Evolutionary conservation across 768 basidiomycete species (phyloP).

Genomic region (Russula earlei): DNA sequence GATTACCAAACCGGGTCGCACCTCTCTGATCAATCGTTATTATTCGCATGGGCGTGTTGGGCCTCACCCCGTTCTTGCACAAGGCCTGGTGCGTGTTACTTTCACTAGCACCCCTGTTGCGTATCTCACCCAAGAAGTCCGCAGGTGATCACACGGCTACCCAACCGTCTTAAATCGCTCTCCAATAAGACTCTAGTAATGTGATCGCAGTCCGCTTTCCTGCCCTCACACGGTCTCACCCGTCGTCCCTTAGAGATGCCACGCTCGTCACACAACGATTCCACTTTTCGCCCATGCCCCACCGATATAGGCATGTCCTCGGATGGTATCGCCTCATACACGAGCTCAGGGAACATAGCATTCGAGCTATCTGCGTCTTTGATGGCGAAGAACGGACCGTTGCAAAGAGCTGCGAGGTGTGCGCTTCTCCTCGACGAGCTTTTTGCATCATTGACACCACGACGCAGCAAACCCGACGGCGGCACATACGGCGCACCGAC

Average conservation of each 20-base stretch:
- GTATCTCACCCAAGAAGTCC: slow-evolving; percentile 36
- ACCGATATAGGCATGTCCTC: slow-evolving; percentile 59
- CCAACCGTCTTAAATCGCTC: slow-evolving; percentile 51
- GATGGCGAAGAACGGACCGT: slow-evolving; percentile 58
- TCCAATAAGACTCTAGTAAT: slow-evolving; percentile 64
- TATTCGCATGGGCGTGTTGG: slow-evolving; percentile 56
- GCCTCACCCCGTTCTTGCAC: slow-evolving; percentile 59
- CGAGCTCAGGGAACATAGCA: slow-evolving; percentile 48
- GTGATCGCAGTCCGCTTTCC: slow-evolving; percentile 33
- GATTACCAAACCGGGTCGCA: slow-evolving; percentile 4
- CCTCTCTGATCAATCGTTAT: background rate
- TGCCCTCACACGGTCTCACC: slow-evolving; percentile 1
- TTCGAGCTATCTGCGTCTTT: slow-evolving; percentile 67
- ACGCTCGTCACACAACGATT: slow-evolving; percentile 79
- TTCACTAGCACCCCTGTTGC: background rate
- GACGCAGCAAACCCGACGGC: slow-evolving; percentile 47
- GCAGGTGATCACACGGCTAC: slow-evolving; percentile 51
- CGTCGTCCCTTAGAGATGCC: slow-evolving; percentile 49
- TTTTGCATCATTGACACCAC: background rate
- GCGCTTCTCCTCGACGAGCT: slow-evolving; percentile 11
- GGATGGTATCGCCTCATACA: slow-evolving; percentile 67
- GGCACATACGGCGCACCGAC: slow-evolving; percentile 38
- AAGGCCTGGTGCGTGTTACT: slow-evolving; percentile 44
- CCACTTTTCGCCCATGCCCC: slow-evolving; percentile 59
- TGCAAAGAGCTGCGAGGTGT: slow-evolving; percentile 67